Evolutionary conservation across 1,139 yeast genomes (phyloP).

Genomic region (Blastobotrys proliferans): DNA sequence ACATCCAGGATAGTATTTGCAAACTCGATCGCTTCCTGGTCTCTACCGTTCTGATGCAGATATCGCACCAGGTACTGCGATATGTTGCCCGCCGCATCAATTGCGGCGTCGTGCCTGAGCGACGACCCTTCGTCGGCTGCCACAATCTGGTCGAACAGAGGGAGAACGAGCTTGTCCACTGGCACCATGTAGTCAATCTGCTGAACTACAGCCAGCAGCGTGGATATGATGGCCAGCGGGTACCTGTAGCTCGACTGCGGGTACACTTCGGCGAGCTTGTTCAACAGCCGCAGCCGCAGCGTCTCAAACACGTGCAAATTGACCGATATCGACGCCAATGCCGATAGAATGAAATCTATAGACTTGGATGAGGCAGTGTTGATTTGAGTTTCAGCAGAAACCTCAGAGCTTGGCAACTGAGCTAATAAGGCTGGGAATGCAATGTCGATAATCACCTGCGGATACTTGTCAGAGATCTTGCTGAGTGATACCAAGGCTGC

Average conservation of each 20-base stretch:
- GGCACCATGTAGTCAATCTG: constrained; percentile 18
- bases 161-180: constrained; percentile 24
- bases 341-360: constrained; percentile 26
- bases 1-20: constrained; percentile 23
- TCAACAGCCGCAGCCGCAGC: constrained; percentile 34
- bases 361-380: constrained; percentile 14
- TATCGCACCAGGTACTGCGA: constrained; percentile 16
- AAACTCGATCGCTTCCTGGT: constrained; percentile 16
- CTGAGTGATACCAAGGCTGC: constrained; percentile 52
- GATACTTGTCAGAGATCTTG: constrained; percentile 42
- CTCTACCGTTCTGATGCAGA: too few species aligned
- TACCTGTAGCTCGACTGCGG: constrained; percentile 15
- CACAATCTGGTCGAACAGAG: constrained; percentile 21
- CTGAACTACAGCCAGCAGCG: constrained; percentile 22
- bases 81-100: constrained; percentile 21
- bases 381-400: constrained; percentile 17
- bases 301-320: constrained; percentile 32
- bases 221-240: constrained; percentile 23
- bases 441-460: constrained; percentile 50
- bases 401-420: constrained; percentile 42
- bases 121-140: constrained; percentile 1
- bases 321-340: constrained; percentile 33
- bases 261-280: constrained; percentile 26
- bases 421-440: constrained; percentile 59
- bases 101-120: constrained; percentile 16